Evolutionary conservation across 768 basidiomycete species (phyloP).

Genomic region (Lentinus tigrinus): DNA sequence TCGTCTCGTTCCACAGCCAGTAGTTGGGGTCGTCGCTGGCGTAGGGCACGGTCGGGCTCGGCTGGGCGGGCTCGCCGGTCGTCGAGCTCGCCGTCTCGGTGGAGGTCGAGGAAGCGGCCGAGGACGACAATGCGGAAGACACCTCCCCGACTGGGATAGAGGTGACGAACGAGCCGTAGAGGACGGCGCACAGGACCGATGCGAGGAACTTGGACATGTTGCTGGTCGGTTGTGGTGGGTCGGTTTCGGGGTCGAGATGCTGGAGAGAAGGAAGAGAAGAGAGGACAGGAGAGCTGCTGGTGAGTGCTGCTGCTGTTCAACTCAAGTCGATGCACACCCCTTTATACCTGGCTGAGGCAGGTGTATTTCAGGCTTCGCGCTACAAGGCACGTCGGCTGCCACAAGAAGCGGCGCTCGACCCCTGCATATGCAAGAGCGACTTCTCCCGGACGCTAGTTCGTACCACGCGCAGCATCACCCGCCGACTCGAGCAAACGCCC

Average conservation of each 20-base stretch:
- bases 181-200: constrained; percentile 14
- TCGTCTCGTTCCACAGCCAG: constrained; percentile 18
- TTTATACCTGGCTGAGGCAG: background rate
- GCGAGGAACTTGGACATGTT: constrained; percentile 10
- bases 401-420: no score
- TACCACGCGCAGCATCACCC: no score
- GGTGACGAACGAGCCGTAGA: constrained; percentile 2
- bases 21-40: constrained; percentile 25
- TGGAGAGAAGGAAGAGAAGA: background rate
- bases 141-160: constrained; percentile 7
- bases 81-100: constrained; percentile 5
- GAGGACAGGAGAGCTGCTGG: background rate
- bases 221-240: background rate
- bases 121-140: background rate
- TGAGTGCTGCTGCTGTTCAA: background rate
- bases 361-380: no score
- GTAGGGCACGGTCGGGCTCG: constrained; percentile 20
- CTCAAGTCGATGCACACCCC: background rate
- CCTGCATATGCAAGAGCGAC: no score
- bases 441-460: no score
- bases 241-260: background rate
- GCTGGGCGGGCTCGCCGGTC: background rate
- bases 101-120: background rate
- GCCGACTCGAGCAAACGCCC: no score
- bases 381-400: no score